Conservation (phyloP, 257 asterid species). For the Rhazya stricta region DNA sequence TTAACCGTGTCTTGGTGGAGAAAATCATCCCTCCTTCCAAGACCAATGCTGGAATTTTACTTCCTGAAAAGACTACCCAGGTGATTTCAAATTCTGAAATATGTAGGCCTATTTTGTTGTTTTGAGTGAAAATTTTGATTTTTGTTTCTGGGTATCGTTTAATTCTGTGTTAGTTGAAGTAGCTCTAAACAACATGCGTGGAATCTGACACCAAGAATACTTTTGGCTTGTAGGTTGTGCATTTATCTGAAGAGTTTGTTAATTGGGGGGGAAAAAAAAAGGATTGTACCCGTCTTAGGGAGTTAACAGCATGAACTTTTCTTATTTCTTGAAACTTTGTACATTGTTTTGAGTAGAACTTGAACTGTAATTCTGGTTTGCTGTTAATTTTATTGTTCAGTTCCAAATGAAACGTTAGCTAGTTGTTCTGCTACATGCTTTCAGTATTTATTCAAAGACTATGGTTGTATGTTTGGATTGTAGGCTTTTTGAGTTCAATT, state of each 20-base stretch:
- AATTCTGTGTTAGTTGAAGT: neutral
- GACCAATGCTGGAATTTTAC: conserved; percentile 53
- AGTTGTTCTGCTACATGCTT: too few relatives aligned
- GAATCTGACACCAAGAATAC: neutral
- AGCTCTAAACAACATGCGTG: neutral
- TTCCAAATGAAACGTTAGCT: too few relatives aligned
- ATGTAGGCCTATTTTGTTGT: neutral
- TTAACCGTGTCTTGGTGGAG: conserved; percentile 54
- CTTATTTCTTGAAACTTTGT: neutral
- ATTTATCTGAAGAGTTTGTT: neutral
- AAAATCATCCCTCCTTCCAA: conserved; percentile 47
- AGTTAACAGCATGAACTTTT: neutral
- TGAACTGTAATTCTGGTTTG: neutral
- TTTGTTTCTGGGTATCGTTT: neutral
- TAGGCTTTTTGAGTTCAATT: neutral
- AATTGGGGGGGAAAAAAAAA: neutral
- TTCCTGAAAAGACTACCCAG: conserved; percentile 59
- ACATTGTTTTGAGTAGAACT: neutral
- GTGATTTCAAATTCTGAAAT: conserved; percentile 13
- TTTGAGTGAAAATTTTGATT: neutral
- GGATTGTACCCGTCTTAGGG: neutral
- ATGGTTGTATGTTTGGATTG: neutral
- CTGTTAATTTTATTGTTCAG: neutral
- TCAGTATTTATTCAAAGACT: neutral
- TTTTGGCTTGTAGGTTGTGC: neutral